These are phyloP conservation scores for Clitoria ternatea DNA, from an alignment of 306 rosid genomes.

Conservation along the genomic window DNA sequence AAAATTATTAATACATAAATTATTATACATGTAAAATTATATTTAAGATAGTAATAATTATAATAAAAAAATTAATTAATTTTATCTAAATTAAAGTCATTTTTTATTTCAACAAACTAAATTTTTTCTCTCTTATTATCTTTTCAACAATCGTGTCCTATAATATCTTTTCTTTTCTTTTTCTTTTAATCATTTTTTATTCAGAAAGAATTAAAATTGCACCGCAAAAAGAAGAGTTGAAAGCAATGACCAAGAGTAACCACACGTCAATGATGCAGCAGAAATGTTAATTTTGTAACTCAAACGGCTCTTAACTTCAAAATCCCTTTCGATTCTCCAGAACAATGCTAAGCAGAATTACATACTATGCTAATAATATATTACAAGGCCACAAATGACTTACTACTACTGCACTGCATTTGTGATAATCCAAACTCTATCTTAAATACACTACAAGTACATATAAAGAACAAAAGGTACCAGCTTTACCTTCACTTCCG, in stretches of 20 bases:
- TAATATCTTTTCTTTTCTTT: no score
- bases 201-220: no score
- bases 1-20: no score
- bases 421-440: conserved; percentile 22
- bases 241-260: neutral
- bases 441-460: conserved; percentile 32
- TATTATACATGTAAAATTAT: no score
- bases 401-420: conserved; percentile 22
- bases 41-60: no score
- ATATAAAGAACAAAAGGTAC: conserved; percentile 36
- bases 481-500: conserved; percentile 44
- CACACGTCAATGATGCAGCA: neutral
- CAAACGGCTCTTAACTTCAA: neutral
- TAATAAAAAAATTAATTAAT: no score
- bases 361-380: conserved; percentile 16
- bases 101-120: no score
- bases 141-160: no score
- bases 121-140: no score
- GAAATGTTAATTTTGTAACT: neutral
- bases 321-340: neutral
- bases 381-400: conserved; percentile 23
- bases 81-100: no score
- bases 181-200: no score
- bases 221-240: neutral
- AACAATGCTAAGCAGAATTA: neutral